Evolutionary conservation across 768 basidiomycete species (phyloP).

Genomic region (Hygrophoropsis aurantiaca): DNA sequence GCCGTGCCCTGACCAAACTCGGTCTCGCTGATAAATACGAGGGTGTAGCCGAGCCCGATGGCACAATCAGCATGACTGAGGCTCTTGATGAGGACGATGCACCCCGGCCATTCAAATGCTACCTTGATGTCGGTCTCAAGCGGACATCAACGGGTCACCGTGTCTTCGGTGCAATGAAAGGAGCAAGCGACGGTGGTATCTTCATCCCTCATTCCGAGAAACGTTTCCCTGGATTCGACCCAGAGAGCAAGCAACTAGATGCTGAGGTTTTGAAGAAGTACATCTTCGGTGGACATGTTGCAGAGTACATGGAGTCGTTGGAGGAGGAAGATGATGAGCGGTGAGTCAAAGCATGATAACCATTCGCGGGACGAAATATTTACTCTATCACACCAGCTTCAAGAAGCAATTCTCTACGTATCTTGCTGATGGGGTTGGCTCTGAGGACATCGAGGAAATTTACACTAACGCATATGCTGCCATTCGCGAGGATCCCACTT

Average conservation of each 20-base stretch:
- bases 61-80: conserved; percentile 81
- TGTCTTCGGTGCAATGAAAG: conserved; percentile 98
- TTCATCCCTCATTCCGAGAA: conserved; percentile 97
- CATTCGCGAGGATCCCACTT: conserved; percentile 91
- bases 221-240: conserved; percentile 97
- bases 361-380: too few species aligned
- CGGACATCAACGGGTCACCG: conserved; percentile 97
- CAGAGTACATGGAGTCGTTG: conserved; percentile 98
- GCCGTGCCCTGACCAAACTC: conserved; percentile 92
- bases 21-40: conserved; percentile 98
- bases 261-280: conserved; percentile 96
- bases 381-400: conserved; percentile 52
- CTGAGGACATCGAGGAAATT: conserved; percentile 96
- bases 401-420: conserved; percentile 97
- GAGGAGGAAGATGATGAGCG: conserved; percentile 99
- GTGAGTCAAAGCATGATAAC: conserved; percentile 47
- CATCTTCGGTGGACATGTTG: conserved; percentile 95
- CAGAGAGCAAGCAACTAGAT: conserved; percentile 89
- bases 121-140: conserved; percentile 97
- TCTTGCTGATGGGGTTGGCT: conserved; percentile 92
- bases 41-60: conserved; percentile 90
- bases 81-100: conserved; percentile 87
- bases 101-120: conserved; percentile 98
- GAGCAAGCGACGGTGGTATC: conserved; percentile 96
- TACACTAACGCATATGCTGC: conserved; percentile 91